Evolutionary conservation across 2,329 filamentous ascomycete species (phyloP), one percentile per base, ranked within the genome.

Genomic region (Fusarium sambucinum): DNA sequence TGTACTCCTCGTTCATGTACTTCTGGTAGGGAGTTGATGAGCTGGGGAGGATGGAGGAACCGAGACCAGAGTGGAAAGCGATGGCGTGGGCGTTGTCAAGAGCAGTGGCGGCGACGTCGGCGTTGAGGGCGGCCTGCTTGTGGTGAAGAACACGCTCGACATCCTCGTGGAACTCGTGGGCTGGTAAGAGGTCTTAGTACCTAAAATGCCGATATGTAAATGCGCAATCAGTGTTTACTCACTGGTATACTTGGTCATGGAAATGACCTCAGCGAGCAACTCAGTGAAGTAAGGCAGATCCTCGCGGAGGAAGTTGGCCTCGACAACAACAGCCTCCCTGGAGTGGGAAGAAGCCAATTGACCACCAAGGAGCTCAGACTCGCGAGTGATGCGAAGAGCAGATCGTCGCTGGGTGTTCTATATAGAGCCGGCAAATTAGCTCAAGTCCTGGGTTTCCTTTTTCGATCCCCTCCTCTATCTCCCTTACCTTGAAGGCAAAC

Each of bases 281-380:
- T 99, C 96, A 77, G 94, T 89, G 81, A 97, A 99, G 88, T 98
- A 99, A 73, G 96, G 96, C 73, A 99, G 89, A 80, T 99, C 94
- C 79, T 96, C 90, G 79, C 93, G 90, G 73, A 99, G 89, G 87
- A 99, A 99, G 85, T 92, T 97, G 79, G 96, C 93, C 82, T 95
- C 90, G 77, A 99, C 84, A 63, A 99, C 89, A 69, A 99, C 84
- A 78, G 94, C 94, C 86, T 99, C 96, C 78, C 95, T 92, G 75
- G 93, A 94, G 84, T 97, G 94, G 82, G 92, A 93, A 71, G 95
- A 86, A 74, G 85, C 87, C 83, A 98, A 89, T 88, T 95, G 90
- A 76, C 93, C 93, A 79, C 96, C 96, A 71, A 99, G 89, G 66
- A 99, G 91, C 84, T 99, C 96, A 76, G 93, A 89, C 85, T 99